Conservation (phyloP, 306 rosid genomes). For the Quercus bicolor region DNA sequence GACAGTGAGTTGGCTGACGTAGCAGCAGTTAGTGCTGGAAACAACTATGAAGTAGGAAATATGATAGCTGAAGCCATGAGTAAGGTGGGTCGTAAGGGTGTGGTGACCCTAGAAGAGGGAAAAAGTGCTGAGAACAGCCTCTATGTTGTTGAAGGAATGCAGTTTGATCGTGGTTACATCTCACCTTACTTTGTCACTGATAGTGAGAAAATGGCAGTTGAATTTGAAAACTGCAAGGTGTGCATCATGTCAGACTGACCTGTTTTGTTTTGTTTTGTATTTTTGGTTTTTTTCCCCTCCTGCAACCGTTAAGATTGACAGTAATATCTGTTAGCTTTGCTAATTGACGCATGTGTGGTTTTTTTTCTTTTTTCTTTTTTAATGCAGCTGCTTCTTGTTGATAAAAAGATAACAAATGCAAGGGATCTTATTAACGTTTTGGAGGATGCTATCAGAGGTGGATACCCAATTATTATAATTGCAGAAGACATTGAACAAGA, state of each 20-base stretch:
- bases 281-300: background rate
- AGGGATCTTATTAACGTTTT: conserved; percentile 84
- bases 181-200: conserved; percentile 98
- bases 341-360: no score
- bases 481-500: conserved; percentile 99
- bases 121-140: conserved; percentile 91
- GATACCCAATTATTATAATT: conserved; percentile 75
- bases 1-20: conserved; percentile 97
- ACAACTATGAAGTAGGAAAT: conserved; percentile 83
- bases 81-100: conserved; percentile 96
- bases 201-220: conserved; percentile 96
- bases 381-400: conserved; percentile 91
- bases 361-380: conserved; percentile 20
- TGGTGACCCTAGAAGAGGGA: conserved; percentile 98
- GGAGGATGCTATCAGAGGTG: conserved; percentile 93
- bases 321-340: background rate
- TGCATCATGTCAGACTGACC: background rate
- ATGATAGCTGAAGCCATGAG: conserved; percentile 99
- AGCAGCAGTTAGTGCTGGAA: conserved; percentile 99
- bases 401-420: conserved; percentile 89
- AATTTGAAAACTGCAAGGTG: conserved; percentile 95
- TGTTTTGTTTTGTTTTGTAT: background rate
- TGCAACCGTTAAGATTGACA: background rate
- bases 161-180: conserved; percentile 96
- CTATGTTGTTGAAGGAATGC: conserved; percentile 99